phyloP scores from a whole-genome alignment of 2,329 filamentous ascomycete species.

The Pochonia chlamydosporia region DNA sequence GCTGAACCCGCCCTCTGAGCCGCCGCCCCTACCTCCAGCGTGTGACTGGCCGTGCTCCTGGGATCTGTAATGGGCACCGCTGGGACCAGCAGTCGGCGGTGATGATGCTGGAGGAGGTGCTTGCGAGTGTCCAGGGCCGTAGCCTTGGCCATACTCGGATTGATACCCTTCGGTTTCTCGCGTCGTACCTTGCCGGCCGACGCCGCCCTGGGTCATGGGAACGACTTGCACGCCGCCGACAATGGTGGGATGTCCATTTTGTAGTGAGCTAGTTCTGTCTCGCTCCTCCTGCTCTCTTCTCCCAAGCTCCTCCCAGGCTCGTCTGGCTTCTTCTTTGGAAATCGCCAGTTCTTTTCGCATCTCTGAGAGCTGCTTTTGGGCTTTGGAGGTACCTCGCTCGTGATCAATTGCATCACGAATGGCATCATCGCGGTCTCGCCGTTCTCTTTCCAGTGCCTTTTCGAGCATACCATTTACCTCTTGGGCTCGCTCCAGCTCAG shows the following conservation, averaged over 20 bases:
- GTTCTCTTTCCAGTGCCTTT: slow-evolving; percentile 66
- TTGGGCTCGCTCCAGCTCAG: slow-evolving; percentile 78
- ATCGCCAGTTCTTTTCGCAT: slow-evolving; percentile 92
- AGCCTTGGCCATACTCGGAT: slow-evolving; percentile 22
- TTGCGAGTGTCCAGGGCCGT: slow-evolving; percentile 33
- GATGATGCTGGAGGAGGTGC: slow-evolving; percentile 36
- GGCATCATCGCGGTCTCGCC: slow-evolving; percentile 61
- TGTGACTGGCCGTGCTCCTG: slow-evolving; percentile 14
- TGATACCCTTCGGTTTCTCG: slow-evolving; percentile 28
- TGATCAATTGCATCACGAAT: slow-evolving; percentile 60
- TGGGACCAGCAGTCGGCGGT: slow-evolving; percentile 21
- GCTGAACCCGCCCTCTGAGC: slow-evolving; percentile 57
- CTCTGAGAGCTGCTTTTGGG: slow-evolving; percentile 75
- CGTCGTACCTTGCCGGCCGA: slow-evolving; percentile 46
- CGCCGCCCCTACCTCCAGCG: slow-evolving; percentile 16
- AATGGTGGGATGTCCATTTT: slow-evolving; percentile 80
- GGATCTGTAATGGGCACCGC: slow-evolving; percentile 19
- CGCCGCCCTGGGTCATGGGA: slow-evolving; percentile 73
- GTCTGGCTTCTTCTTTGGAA: slow-evolving; percentile 89
- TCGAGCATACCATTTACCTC: slow-evolving; percentile 81
- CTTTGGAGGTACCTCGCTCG: slow-evolving; percentile 66
- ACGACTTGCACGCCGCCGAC: slow-evolving; percentile 94
- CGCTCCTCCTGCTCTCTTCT: slow-evolving; percentile 89
- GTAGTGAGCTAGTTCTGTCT: slow-evolving; percentile 76
- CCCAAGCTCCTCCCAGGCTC: slow-evolving; percentile 96